Conservation (phyloP, 345 rosid genomes). For the Salix brachista region DNA sequence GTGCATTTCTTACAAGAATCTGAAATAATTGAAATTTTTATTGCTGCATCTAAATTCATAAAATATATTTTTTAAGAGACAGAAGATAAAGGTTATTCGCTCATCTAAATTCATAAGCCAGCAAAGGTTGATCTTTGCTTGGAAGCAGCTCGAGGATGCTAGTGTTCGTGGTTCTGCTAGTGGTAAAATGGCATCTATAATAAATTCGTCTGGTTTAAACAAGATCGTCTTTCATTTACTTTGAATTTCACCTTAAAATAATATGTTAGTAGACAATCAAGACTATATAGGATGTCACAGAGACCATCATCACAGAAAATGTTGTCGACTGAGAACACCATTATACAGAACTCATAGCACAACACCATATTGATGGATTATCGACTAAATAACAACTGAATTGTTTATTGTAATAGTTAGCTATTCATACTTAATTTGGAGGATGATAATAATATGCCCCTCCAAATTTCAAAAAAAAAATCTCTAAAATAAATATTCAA, state of each 20-base stretch:
- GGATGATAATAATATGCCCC: neutral
- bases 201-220: neutral
- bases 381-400: neutral
- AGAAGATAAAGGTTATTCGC: no score
- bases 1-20: no score
- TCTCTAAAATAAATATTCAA: slow-evolving; percentile 55
- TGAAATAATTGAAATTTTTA: no score
- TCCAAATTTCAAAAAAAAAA: neutral
- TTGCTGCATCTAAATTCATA: no score
- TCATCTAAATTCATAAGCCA: neutral
- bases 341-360: no score
- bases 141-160: neutral
- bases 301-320: no score
- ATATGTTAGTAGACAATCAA: neutral
- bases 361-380: no score
- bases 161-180: neutral
- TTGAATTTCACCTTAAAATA: neutral
- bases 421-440: neutral
- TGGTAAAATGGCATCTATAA: neutral
- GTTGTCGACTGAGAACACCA: no score
- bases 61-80: no score
- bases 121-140: neutral
- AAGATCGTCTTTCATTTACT: neutral
- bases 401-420: neutral
- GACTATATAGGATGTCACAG: no score